Percentiles rank a stretch among this genome's conserved stretches.
These are phyloP conservation scores for Rheum nobile DNA, from an alignment of 148 eudicot genomes.

Conservation along the genomic window DNA sequence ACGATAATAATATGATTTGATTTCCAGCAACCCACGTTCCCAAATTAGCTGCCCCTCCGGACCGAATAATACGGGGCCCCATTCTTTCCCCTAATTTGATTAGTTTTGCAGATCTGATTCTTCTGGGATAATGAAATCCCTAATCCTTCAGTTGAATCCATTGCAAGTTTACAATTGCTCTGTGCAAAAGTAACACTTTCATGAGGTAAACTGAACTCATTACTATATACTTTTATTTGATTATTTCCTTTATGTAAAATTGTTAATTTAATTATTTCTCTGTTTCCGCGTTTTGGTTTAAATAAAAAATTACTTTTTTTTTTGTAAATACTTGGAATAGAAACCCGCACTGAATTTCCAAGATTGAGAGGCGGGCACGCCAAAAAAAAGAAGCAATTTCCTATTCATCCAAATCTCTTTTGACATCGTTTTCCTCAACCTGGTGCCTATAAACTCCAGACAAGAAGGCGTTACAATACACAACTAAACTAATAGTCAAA, in stretches of 20 bases:
- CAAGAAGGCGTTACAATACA: background rate
- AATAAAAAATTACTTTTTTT: background rate
- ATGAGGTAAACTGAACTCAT: no score
- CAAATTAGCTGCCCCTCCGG: background rate
- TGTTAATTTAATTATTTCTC: no score
- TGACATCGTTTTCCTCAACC: background rate
- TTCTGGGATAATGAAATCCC: no score
- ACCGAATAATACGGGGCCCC: background rate
- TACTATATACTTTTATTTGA: no score
- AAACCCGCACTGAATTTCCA: background rate
- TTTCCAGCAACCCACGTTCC: conserved; percentile 6
- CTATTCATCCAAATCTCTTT: background rate
- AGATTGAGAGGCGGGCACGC: background rate
- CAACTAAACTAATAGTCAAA: background rate
- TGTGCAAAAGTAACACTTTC: no score
- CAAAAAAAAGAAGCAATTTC: background rate
- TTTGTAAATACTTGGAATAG: background rate
- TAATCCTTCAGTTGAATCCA: no score
- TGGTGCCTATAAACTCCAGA: background rate
- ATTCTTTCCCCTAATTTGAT: background rate
- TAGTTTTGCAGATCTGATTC: background rate
- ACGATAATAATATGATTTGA: background rate
- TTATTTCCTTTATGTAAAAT: no score
- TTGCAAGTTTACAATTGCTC: no score
- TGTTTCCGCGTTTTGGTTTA: background rate